A percentile compares a stretch with the other conserved stretches of the same genome.
Conservation (phyloP, 108 stramenopile genomes). For the Bacterosira constricta region DNA sequence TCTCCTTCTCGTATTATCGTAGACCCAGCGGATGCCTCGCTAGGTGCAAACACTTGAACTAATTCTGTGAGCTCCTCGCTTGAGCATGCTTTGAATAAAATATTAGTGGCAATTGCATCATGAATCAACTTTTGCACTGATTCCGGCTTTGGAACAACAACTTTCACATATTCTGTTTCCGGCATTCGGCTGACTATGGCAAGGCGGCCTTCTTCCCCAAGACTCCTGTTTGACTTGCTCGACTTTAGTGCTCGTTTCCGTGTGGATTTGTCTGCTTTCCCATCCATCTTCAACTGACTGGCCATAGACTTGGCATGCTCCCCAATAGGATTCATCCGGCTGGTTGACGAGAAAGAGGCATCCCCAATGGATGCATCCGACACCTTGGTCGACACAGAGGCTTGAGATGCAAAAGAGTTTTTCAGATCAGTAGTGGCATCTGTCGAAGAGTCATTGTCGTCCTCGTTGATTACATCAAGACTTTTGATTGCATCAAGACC, state of each 20-base stretch:
- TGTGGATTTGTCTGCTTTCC: not conserved
- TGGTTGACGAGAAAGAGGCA: not conserved
- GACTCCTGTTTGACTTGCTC: not conserved
- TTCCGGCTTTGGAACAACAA: constrained; percentile 44
- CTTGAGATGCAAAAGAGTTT: not conserved
- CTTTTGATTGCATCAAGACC: constrained; percentile 9
- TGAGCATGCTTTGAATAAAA: constrained; percentile 58
- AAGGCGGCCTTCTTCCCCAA: constrained; percentile 24
- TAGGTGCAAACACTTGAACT: constrained; percentile 51
- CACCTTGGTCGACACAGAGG: not conserved
- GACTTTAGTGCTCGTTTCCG: not conserved
- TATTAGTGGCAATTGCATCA: constrained; percentile 50
- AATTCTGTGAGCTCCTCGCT: constrained; percentile 54
- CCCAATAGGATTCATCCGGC: constrained; percentile 7
- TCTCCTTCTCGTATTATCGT: constrained; percentile 67
- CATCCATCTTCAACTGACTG: constrained; percentile 13
- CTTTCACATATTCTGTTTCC: constrained; percentile 46
- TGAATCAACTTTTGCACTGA: constrained; percentile 38
- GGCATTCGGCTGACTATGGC: constrained; percentile 32
- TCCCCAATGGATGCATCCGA: not conserved
- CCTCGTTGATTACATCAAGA: not conserved
- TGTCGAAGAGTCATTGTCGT: not conserved
- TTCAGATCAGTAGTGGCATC: not conserved
- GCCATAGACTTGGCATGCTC: constrained; percentile 43
- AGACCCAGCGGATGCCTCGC: constrained; percentile 32